Evolutionary conservation across 768 basidiomycete genomes (phyloP).

Genomic region (Podaxis sp.): DNA sequence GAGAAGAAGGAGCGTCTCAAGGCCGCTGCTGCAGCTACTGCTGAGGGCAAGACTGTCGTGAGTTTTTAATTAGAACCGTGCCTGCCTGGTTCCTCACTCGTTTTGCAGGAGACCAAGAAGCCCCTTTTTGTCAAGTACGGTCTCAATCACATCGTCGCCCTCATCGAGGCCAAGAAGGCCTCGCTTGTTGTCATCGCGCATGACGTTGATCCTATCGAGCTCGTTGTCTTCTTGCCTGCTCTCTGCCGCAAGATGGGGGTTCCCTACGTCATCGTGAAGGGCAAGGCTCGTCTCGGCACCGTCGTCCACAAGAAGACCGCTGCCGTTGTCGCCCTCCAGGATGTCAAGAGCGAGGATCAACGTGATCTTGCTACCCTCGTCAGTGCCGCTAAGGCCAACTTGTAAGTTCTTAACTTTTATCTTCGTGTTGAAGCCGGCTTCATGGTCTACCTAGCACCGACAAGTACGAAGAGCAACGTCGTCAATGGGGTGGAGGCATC

Average conservation of each 20-base stretch:
- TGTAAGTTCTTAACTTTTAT: constrained; percentile 48
- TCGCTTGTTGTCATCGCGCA: constrained; percentile 93
- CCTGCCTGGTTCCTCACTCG: neutral
- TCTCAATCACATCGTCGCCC: constrained; percentile 93
- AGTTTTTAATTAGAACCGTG: neutral
- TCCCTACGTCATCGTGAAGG: constrained; percentile 97
- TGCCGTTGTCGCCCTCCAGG: constrained; percentile 85
- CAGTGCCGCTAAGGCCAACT: constrained; percentile 95
- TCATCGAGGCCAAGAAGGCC: constrained; percentile 97
- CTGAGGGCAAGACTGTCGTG: constrained; percentile 58
- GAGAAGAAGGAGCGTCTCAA: constrained; percentile 96
- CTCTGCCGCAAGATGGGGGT: constrained; percentile 99
- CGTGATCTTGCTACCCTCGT: constrained; percentile 90
- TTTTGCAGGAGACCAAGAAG: constrained; percentile 78
- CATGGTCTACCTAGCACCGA: constrained; percentile 50
- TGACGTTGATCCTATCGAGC: constrained; percentile 98
- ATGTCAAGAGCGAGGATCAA: constrained; percentile 92
- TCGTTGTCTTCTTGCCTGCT: constrained; percentile 97
- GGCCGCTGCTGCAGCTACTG: constrained; percentile 69
- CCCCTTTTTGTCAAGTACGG: constrained; percentile 95
- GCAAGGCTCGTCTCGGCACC: constrained; percentile 96
- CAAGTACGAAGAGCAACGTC: constrained; percentile 90
- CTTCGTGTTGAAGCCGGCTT: neutral
- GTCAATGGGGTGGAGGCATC: constrained; percentile 94
- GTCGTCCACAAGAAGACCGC: constrained; percentile 99